Evolutionary conservation across 2,329 filamentous ascomycete species (phyloP), one percentile per base, ranked within the genome.

Genomic region (Microcyclospora tardicrescens): DNA sequence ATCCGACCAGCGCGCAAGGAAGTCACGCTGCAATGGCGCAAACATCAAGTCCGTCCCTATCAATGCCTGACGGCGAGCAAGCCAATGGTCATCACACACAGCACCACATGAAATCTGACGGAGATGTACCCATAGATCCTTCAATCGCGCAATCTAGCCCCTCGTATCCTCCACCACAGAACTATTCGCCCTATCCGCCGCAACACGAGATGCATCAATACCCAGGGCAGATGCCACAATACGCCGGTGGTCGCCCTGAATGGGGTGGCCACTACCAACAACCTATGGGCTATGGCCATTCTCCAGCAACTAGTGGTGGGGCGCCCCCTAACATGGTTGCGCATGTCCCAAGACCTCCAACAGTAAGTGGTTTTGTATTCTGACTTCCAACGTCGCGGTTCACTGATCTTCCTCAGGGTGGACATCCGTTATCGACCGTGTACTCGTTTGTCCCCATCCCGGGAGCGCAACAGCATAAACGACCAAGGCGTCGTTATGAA

Each of bases 401-500:
- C 37, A 47, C 48, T 57, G 49, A 55, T 49, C 44, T 46, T 44
- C 44, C 47, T 35, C 51, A 68, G 64, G 67, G 66, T 45, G 66
- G 67, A 36, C 71, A 73, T 51, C 68, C 61, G 51, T 57, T 74
- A 29, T 72, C 66, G n/a, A 73, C 95, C 73, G 89, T 98, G 31
- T 96, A 96, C 61, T 95, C 87, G 0, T 96, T 98, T 57, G 91
- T 96, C 27, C 89, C 91, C 0, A 96, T 96, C 54, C 91, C 91
- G 2, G 91, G 91, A 47, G 85, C 89, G 10, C 87, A 95, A 59
- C 91, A 98, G 60, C 89, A 96, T 62, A 98, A 98, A 69, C 78
- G 91, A 42, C 91, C 91, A 10, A 77, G 91, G 47, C 73, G 91
- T 54, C 77, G 91, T 38, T 98, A 95, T 55, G 91, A 98, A 63